A percentile compares a stretch with the other conserved stretches of the same genome.
Evolutionary conservation across 305 asterid species (phyloP).

Genomic region (Rubia tinctorum): DNA sequence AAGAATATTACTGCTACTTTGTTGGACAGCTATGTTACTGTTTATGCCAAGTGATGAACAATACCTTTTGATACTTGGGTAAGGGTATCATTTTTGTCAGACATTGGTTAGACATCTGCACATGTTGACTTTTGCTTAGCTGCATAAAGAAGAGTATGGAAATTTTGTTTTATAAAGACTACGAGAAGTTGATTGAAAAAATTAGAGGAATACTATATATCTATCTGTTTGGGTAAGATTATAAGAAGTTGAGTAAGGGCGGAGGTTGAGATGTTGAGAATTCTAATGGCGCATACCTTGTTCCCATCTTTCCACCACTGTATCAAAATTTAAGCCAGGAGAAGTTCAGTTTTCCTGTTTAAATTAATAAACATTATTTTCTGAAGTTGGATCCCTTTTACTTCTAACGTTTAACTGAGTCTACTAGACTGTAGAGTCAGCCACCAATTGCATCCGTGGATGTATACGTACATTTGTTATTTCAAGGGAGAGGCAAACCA

Average conservation of each 20-base stretch:
- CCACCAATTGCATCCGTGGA: too few relatives aligned
- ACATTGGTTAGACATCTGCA: background rate
- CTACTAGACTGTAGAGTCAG: too few relatives aligned
- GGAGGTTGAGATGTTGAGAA: background rate
- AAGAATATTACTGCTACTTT: background rate
- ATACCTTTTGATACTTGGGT: background rate
- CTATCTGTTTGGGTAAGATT: background rate
- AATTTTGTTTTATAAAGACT: background rate
- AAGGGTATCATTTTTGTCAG: background rate
- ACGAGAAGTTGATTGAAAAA: background rate
- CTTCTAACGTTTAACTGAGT: too few relatives aligned
- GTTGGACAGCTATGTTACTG: background rate
- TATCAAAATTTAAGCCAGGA: too few relatives aligned
- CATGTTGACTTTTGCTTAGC: background rate
- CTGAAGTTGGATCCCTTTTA: too few relatives aligned
- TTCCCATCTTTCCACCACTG: background rate
- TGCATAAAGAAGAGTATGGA: background rate
- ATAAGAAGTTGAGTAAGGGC: background rate
- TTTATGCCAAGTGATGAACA: conserved; percentile 11
- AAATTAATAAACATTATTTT: too few relatives aligned
- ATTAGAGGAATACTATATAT: background rate
- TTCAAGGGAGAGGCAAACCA: background rate
- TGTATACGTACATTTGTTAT: background rate
- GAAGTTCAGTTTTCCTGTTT: too few relatives aligned
- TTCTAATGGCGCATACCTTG: background rate